Percentiles rank a stretch among this genome's conserved stretches.
These are phyloP conservation scores for Saussurea involucrata DNA, from an alignment of 129 eudicot species.

Conservation along the genomic window DNA sequence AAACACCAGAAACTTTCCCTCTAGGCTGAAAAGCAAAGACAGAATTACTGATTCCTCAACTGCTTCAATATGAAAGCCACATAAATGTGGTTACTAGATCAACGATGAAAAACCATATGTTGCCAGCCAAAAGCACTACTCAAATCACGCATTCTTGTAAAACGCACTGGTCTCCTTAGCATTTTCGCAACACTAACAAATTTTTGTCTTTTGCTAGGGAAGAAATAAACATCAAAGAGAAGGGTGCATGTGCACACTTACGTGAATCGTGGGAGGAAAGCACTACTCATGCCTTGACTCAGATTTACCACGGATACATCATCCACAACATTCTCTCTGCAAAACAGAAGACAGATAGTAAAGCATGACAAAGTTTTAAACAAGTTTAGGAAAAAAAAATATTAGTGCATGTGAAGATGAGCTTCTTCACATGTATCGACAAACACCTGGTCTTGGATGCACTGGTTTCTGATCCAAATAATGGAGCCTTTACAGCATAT, in stretches of 20 bases:
- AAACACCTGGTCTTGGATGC: conserved; percentile 27
- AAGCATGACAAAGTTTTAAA: not conserved
- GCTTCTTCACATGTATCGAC: not conserved
- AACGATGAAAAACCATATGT: no score
- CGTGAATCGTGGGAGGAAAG: conserved; percentile 89
- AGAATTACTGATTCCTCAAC: not conserved
- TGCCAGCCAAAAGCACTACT: not conserved
- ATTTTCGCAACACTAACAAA: not conserved
- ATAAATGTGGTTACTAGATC: not conserved
- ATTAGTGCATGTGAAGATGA: not conserved
- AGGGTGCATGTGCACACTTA: conserved; percentile 16
- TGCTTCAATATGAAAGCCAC: not conserved
- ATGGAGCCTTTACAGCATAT: conserved; percentile 72
- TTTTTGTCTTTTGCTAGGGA: not conserved
- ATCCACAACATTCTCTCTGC: conserved; percentile 38
- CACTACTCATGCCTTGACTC: conserved; percentile 70
- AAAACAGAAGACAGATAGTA: conserved; percentile 5
- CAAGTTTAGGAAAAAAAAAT: not conserved
- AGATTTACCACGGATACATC: conserved; percentile 40
- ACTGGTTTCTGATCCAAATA: conserved; percentile 32
- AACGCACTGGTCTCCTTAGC: not conserved
- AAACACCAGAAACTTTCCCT: conserved; percentile 81
- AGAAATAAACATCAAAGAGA: not conserved
- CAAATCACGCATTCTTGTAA: not conserved
- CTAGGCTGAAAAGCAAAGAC: conserved; percentile 66